Base-by-base conservation (phyloP, 192 early-diverging fungal genomes). In the Podila epigama region DNA sequence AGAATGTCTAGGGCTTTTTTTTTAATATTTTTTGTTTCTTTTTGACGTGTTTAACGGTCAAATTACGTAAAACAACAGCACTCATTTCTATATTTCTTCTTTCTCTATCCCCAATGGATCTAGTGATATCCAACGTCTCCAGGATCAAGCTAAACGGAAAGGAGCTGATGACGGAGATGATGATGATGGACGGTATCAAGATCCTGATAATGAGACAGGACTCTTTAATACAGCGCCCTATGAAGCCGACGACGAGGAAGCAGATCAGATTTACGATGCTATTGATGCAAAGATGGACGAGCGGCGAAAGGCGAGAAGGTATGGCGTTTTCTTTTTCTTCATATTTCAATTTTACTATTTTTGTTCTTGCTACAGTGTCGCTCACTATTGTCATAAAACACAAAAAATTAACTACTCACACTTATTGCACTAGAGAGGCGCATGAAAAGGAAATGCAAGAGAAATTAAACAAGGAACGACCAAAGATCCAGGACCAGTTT, bases 231-330 rank as follows among this genome's bases (percentile, higher is more conserved):
- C 87, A 6, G 84, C 87, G 31, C 94, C 94, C 7, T 98, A 98
- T 64, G 98, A 97, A 51, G 92, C 90, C 20, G 97, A 98, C 66
- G 98, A 99, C 69, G 96, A 97, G 70, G 98, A 99, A 70, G 98
- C 98, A 2, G 98, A 99, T 69, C 79, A 86, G 53, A 92, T 99
- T 12, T 99, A 93, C 81, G 91, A 92, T 20, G 81, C 88, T 48
- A 92, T 99, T 51, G 98, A 98, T 56, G 80, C 81, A 15, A 92
- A 93, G 60, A 95, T 97, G 93, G 95, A 97, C 60, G 91, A 95
- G 60, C 83, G 96, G 31, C 84, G 94, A 37, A 87, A 89, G 53
- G 86, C 83, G 1, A 69, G 92, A 66, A 83, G 80, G 80, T 82
- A 44, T 34, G 36, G 20, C n/a, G n/a, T 44, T 20, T 44, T 42